phyloP scores from a whole-genome alignment of 345 rosid genomes.

The Populus nigra region DNA sequence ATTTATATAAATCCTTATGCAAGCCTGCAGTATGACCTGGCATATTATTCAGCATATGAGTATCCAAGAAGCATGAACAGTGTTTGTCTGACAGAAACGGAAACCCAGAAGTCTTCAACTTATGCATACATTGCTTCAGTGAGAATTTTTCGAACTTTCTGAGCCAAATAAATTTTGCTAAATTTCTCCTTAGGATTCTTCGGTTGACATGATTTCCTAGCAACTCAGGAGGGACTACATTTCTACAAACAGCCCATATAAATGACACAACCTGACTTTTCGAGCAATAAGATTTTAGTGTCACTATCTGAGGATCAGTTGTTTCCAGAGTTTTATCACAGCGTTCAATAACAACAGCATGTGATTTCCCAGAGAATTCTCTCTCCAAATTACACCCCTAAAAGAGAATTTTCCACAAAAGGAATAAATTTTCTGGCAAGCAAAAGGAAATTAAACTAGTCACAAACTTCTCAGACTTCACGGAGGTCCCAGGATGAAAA shows the following conservation, averaged over 20 bases:
- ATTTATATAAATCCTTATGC: slow-evolving; percentile 21
- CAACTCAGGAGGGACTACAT: slow-evolving; percentile 64
- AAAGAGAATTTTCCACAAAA: slow-evolving; percentile 8
- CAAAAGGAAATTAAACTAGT: slow-evolving; percentile 4
- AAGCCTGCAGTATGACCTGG: slow-evolving; percentile 18
- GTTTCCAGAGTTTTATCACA: slow-evolving; percentile 11
- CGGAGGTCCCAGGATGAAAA: slow-evolving; percentile 8
- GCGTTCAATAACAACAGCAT: slow-evolving; percentile 15
- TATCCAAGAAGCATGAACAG: slow-evolving; percentile 27
- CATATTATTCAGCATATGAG: slow-evolving; percentile 19
- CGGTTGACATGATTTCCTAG: slow-evolving; percentile 62
- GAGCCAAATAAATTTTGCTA: slow-evolving; percentile 56
- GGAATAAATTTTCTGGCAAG: not conserved
- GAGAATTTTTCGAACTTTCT: slow-evolving; percentile 73
- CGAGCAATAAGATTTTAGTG: slow-evolving; percentile 48
- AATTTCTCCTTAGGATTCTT: slow-evolving; percentile 65
- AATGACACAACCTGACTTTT: slow-evolving; percentile 68
- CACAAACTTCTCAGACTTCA: slow-evolving; percentile 4
- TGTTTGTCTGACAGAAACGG: slow-evolving; percentile 44
- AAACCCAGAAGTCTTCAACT: slow-evolving; percentile 51
- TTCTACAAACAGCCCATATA: slow-evolving; percentile 75
- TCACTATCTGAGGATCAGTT: slow-evolving; percentile 23
- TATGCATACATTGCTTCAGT: slow-evolving; percentile 54
- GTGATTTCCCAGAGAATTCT: slow-evolving; percentile 14
- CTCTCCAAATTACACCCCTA: slow-evolving; percentile 32